Evolutionary conservation across 2,329 filamentous ascomycete species (phyloP).

Genomic region (Tolypocladium pustulatum): DNA sequence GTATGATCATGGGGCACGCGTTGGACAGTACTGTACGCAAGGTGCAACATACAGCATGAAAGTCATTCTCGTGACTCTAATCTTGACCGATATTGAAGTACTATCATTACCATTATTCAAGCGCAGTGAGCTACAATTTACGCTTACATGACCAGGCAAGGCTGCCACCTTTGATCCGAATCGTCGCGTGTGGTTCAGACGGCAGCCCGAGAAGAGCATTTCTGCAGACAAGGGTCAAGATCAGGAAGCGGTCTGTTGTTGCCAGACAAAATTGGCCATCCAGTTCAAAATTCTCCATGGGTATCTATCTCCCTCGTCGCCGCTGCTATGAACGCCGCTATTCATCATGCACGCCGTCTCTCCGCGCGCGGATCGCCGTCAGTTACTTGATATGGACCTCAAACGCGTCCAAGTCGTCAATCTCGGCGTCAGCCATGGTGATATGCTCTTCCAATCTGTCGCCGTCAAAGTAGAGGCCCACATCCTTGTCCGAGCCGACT

Average conservation of each 20-base stretch:
- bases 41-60: not conserved
- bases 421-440: slow-evolving; percentile 55
- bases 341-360: not conserved
- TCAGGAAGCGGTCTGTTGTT: not conserved
- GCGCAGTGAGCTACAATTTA: not conserved
- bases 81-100: not conserved
- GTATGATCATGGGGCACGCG: not conserved
- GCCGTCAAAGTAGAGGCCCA: slow-evolving; percentile 66
- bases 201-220: too few relatives aligned
- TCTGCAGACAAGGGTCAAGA: not conserved
- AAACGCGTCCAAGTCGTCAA: slow-evolving; percentile 64
- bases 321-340: not conserved
- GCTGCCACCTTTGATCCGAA: too few relatives aligned
- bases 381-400: slow-evolving; percentile 53
- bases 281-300: not conserved
- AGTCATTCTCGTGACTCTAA: too few relatives aligned
- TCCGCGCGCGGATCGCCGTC: not conserved
- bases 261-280: not conserved
- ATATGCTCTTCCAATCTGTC: slow-evolving; percentile 52
- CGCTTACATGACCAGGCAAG: too few relatives aligned
- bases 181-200: too few relatives aligned
- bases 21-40: not conserved
- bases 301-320: not conserved
- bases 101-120: not conserved
- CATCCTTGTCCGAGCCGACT: slow-evolving; percentile 37